Conservation (phyloP, 2,329 filamentous ascomycete genomes). For the Neofusicoccum sp. region DNA sequence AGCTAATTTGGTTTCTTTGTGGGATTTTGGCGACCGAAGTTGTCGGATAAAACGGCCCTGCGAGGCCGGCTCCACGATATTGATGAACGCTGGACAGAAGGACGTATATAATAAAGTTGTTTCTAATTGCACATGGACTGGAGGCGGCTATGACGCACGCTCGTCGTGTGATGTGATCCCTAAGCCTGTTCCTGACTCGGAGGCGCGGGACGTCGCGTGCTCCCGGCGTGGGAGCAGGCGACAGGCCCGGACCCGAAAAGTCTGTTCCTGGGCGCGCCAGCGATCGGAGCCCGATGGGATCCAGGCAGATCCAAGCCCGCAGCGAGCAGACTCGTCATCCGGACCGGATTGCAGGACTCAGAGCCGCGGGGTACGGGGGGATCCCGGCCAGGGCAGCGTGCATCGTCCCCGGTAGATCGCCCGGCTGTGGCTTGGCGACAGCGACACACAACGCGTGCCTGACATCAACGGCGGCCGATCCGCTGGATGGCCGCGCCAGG, state of each 20-base stretch:
- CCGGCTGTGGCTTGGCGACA: constrained; percentile 17
- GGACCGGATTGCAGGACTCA: not conserved
- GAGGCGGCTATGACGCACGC: not conserved
- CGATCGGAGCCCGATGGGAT: not conserved
- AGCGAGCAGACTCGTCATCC: not conserved
- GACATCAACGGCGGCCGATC: not conserved
- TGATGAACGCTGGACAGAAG: not conserved
- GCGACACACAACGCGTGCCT: not conserved
- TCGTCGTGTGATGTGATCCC: not conserved
- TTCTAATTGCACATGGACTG: not conserved
- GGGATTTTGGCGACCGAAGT: not conserved
- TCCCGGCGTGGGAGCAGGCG: not conserved
- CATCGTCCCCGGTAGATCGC: constrained; percentile 15
- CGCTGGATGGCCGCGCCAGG: not conserved
- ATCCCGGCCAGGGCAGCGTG: constrained; percentile 1
- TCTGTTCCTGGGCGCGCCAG: not conserved
- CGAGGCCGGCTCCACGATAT: constrained; percentile 1
- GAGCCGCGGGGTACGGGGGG: not conserved
- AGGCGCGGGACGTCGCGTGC: not conserved
- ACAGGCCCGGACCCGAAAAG: not conserved
- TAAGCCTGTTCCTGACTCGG: not conserved
- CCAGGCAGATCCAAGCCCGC: not conserved
- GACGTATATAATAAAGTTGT: not conserved
- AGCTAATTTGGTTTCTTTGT: not conserved
- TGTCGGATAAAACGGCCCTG: constrained; percentile 1